A percentile compares a stretch with the other conserved stretches of the same genome.
Conservation (phyloP, 805 yeast genomes). For the Yarrowia alimentaria region DNA sequence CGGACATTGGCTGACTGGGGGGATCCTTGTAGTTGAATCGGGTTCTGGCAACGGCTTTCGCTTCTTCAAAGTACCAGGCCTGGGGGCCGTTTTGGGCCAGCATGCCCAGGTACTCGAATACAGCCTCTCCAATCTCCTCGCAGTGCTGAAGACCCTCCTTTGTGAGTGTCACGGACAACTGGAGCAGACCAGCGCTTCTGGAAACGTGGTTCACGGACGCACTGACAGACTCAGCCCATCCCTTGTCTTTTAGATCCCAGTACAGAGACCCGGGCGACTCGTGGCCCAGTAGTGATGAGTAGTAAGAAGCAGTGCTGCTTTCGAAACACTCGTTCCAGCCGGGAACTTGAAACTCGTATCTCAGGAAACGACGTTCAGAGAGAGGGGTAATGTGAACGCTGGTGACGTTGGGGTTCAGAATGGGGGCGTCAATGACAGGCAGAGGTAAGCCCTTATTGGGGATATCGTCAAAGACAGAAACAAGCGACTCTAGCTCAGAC, state of each 20-base stretch:
- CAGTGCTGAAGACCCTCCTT: slow-evolving; percentile 61
- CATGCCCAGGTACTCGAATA: slow-evolving; percentile 73
- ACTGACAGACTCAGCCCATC: slow-evolving; percentile 77
- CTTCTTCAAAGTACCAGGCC: slow-evolving; percentile 74
- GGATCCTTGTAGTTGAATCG: slow-evolving; percentile 81
- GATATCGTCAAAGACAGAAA: slow-evolving; percentile 3
- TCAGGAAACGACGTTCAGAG: background rate
- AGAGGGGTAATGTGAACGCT: background rate
- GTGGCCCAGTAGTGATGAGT: slow-evolving; percentile 83
- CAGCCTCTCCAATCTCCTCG: slow-evolving; percentile 54
- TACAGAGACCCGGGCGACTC: slow-evolving; percentile 86
- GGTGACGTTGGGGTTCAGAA: slow-evolving; percentile 2
- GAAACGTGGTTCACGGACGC: slow-evolving; percentile 59
- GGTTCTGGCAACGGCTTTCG: slow-evolving; percentile 61
- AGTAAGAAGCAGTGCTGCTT: slow-evolving; percentile 47
- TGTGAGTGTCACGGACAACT: slow-evolving; percentile 71
- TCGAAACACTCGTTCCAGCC: background rate
- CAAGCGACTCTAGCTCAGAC: slow-evolving; percentile 55
- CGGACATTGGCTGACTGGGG: slow-evolving; percentile 55
- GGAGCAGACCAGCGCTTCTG: slow-evolving; percentile 63
- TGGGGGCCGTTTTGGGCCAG: slow-evolving; percentile 59
- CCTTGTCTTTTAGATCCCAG: slow-evolving; percentile 61
- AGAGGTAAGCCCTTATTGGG: background rate
- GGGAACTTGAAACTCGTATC: slow-evolving; percentile 5
- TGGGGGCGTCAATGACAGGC: background rate